Evolutionary conservation across 352 stramenopile species (phyloP).

Genomic region (Pythium volutum): DNA sequence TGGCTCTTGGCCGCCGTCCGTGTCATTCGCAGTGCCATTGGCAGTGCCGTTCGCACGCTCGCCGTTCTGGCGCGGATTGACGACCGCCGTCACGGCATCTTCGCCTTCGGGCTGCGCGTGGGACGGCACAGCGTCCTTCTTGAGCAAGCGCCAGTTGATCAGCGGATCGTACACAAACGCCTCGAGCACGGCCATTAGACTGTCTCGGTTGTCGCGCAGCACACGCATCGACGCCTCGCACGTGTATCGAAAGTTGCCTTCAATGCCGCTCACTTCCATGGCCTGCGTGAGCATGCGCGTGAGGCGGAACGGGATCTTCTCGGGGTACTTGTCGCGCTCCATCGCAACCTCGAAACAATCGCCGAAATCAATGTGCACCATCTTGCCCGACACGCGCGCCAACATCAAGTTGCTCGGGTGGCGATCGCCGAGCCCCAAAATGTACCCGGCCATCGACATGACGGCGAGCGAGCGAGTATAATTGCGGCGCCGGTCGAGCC

Average conservation of each 20-base stretch:
- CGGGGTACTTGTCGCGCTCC: constrained; percentile 99
- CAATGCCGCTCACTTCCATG: constrained; percentile 99
- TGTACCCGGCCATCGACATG: constrained; percentile 99
- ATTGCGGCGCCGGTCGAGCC: constrained; percentile 97
- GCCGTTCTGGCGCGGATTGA: constrained; percentile 3
- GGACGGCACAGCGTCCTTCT: constrained; percentile 76
- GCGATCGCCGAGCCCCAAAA: constrained; percentile 99
- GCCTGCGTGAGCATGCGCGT: constrained; percentile 98
- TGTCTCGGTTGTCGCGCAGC: constrained; percentile 98
- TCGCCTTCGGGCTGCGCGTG: constrained; percentile 69
- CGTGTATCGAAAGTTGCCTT: constrained; percentile 99
- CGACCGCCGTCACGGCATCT: constrained; percentile 38
- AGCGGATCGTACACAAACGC: constrained; percentile 99
- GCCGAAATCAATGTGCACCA: constrained; percentile 99
- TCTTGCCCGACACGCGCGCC: constrained; percentile 97
- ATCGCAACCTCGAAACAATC: constrained; percentile 99
- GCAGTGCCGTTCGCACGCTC: constrained; percentile 6
- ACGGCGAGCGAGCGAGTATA: constrained; percentile 99
- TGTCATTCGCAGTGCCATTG: constrained; percentile 4
- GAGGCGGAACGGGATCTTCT: constrained; percentile 99
- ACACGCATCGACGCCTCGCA: constrained; percentile 98
- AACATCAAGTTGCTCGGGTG: constrained; percentile 99
- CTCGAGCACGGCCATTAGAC: constrained; percentile 99
- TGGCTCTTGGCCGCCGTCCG: constrained; percentile 6
- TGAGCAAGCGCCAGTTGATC: constrained; percentile 97